Evolutionary conservation across 352 stramenopile species (phyloP).

Genomic region (Pythium biforme): DNA sequence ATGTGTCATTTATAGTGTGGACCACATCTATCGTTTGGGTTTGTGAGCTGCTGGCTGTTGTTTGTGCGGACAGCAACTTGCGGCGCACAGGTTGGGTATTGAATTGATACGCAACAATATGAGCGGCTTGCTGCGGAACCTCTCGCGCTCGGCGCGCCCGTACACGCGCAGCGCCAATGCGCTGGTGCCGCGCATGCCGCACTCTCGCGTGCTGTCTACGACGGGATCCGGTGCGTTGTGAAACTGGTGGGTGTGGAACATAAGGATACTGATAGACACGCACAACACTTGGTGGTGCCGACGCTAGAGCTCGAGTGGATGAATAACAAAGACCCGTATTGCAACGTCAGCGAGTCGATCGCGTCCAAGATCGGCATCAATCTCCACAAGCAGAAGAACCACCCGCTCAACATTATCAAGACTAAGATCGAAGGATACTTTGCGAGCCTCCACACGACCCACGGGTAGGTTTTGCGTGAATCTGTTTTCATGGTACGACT

Average conservation of each 20-base stretch:
- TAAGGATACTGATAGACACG: background rate
- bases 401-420: constrained; percentile 93
- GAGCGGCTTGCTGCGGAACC: constrained; percentile 19
- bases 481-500: background rate
- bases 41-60: background rate
- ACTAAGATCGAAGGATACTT: constrained; percentile 92
- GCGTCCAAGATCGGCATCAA: constrained; percentile 88
- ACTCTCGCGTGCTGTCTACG: constrained; percentile 12
- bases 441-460: constrained; percentile 55
- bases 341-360: constrained; percentile 87
- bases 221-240: constrained; percentile 13
- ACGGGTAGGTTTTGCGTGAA: constrained; percentile 37
- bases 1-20: constrained; percentile 9
- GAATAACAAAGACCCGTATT: constrained; percentile 76
- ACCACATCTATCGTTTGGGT: constrained; percentile 1
- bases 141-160: constrained; percentile 12
- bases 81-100: constrained; percentile 5
- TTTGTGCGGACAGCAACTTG: constrained; percentile 19
- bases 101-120: constrained; percentile 13
- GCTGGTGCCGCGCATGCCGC: background rate
- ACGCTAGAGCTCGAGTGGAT: constrained; percentile 69
- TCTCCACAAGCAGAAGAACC: constrained; percentile 79
- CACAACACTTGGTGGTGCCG: background rate
- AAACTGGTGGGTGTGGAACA: background rate
- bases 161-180: constrained; percentile 18